Evolutionary conservation across 495 filamentous ascomycete species (phyloP), one percentile per base, ranked within the genome.

Genomic region (Xylaria intraflava): DNA sequence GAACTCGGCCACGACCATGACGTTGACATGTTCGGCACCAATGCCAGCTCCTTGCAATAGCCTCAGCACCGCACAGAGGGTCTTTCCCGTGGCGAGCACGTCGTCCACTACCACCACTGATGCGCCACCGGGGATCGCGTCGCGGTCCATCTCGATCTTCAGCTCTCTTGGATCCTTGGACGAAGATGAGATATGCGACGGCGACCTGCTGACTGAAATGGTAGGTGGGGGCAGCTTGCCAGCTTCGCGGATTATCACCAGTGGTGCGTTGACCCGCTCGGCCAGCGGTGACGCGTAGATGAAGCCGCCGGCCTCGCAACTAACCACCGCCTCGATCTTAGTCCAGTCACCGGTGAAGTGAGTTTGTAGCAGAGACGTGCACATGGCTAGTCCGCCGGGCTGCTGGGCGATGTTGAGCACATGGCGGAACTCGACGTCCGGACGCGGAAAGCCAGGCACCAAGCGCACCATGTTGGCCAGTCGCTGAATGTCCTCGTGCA

Each of bases 1-100:
- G 55, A 86, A 83, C 68, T 86, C 82, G 23, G 78, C 81, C 49
- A 84, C 77, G 7, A 77, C 75, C 71, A 86, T 72, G 39, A 82
- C 59, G 50, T 59, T 74, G 35, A 84, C 45, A 64, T 75, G 42
- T 46, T 79, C 69, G 9, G 60, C 33, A 30, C 42, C 23, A 38
- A 83, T 59, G 22, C 74, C 72, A 65, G 67, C 72, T 61, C 79
- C 52, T 10, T 53, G 41, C 49, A 86, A 65, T 24, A 84, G 66
- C 59, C 74, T 61, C 54, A 86, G 58, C 31, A 83, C 71, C 38
- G 77, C 79, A 65, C 73, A 81, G 60, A 85, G 76, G 46, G 82
- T 85, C 58, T 72, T 55, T 46, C 81, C 82, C 26, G 78, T 80
- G 31, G 81, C 73, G 57, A 85, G 76, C 49, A 84, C 81, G 69